Evolutionary conservation across 148 eudicot genomes (phyloP), one percentile per base, ranked within the genome.

Genomic region (Nepenthes mirabilis): DNA sequence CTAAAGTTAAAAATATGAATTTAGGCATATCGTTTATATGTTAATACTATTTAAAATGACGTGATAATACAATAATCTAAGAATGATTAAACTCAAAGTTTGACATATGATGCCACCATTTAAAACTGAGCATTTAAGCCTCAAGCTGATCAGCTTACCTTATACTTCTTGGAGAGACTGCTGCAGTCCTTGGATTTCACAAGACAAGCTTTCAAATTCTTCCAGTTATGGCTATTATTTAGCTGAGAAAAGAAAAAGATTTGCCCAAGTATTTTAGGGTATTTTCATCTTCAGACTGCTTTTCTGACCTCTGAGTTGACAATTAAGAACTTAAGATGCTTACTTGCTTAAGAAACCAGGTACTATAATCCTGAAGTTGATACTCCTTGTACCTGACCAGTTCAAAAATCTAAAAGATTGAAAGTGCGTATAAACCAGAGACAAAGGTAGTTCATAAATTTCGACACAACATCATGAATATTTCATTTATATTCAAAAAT

Each of bases 261-360:
- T 23, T 23, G 23, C 23, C 23, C 23, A 23, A 23, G 23, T 23
- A 23, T 23, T 23, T 23, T 23, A 23, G 23, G 23, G 23, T 23
- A 23, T 23, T 23, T 23, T 23, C 23, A 23, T 23, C 23, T 23
- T 0, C 23, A 23, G 23, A 14, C 6, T 8, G 9, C 51, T 55
- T 34, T 14, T 33, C 23, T 47, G 9, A 37, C 34, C 9, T 33
- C 53, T 40, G 51, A 34, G 51, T 60, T 48, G 50, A 34, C 11
- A 6, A 57, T 36, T 37, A 59, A 58, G 12, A 59, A 51, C 37
- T 13, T 43, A 35, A 43, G 37, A 57, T 52, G 52, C 70, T 32
- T 72, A 90, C 97, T 67, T 90, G 82, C 68, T 72, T 90, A 57
- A 77, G 67, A 66, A 90, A 84, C 97, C 95, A 90, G 23, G 86